Evolutionary conservation across 163 green algal species (phyloP), one percentile per base, ranked within the genome.

Genomic region (Coccomyxa subellipsoidea): DNA sequence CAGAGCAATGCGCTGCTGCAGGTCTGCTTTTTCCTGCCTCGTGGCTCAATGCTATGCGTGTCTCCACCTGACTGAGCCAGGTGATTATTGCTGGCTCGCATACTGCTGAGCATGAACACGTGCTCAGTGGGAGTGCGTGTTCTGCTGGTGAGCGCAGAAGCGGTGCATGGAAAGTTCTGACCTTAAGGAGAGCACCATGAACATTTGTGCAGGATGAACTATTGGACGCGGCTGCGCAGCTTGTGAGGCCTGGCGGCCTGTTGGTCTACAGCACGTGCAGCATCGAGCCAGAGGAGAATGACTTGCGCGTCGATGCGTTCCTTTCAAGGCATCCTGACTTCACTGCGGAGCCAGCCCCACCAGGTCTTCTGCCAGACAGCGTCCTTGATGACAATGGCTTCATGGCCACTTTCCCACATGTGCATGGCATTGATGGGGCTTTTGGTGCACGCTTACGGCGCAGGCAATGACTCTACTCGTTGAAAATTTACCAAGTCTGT

Each of bases 261-360:
- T 85, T 98, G 39, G 92, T 97, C 15, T 98, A 98, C 88, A 90
- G 78, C 78, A 98, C 94, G 32, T 98, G 94, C 86, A 94, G 87
- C 77, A 90, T 98, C 10, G 92, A 98, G 88, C 38, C 69, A 18
- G 88, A 95, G 76, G 95, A 98, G 84, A 96, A 98, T 72, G 70
- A 87, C 54, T 53, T 89, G 7, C 84, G 87, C n/a, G 83, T 95
- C 10, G 66, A 35, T 8, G 78, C 78, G 1, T 96, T 96, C 72
- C 84, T 96, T 78, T 23, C 38, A 8, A 40, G 80, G 31, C 32
- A 82, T n/a, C 38, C 76, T 23, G 40, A 84, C 7, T 94, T 93
- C 72, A 38, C 34, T 25, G 0, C 89, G 7, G 87, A 94, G 78
- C 18, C 69, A 27, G 54, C 77, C 1, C 76, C 78, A 0, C 1